Evolutionary conservation across 495 filamentous ascomycete species (phyloP), one percentile per base, ranked within the genome.

Genomic region (Immersiella caudata): DNA sequence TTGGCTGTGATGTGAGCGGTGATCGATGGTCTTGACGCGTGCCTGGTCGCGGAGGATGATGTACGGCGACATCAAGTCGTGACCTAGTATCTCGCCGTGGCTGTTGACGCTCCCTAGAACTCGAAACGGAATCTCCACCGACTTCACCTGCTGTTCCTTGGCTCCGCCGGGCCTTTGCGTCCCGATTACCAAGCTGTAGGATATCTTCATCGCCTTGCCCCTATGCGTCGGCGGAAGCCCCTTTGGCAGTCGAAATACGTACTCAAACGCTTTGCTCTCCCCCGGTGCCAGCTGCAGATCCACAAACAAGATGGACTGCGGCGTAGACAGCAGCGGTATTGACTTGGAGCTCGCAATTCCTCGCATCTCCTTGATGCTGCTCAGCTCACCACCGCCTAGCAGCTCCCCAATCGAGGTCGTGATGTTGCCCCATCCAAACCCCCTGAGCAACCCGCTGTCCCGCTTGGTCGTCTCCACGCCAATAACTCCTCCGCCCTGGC

Each of bases 221-320:
- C 91, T 90, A 71, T 98, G 92, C 49, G 88, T 93, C 26, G 95
- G 94, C 21, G 95, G 95, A 56, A 98, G 82, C 0, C 93, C 93
- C 70, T 86, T 88, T 1, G 95, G 95, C 56, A 99, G 79, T 51
- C 86, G 88, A 76, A 97, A 97, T 11, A 88, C 83, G 74, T 97
- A 99, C 18, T 87, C 88, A 74, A 91, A 98, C 60, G 89, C 89
- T 74, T 87, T 90, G 76, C 92, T 96, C 76, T 99, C 93, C 2
- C 95, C 95, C 0, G 96, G 94, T 18, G 84, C 89, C 20, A 99
- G 83, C 71, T 89, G 87, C 35, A 98, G 83, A 74, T 99, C 93
- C 46, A 99, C 94, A 73, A 99, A 99, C 18, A 99, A 83, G 67
- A 99, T 93, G 6, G 93, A 97, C 77, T 98, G 95, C n/a, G 94